These are phyloP conservation scores for Fusarium torulosum DNA, from an alignment of 2,329 filamentous ascomycete species.

Conservation along the genomic window DNA sequence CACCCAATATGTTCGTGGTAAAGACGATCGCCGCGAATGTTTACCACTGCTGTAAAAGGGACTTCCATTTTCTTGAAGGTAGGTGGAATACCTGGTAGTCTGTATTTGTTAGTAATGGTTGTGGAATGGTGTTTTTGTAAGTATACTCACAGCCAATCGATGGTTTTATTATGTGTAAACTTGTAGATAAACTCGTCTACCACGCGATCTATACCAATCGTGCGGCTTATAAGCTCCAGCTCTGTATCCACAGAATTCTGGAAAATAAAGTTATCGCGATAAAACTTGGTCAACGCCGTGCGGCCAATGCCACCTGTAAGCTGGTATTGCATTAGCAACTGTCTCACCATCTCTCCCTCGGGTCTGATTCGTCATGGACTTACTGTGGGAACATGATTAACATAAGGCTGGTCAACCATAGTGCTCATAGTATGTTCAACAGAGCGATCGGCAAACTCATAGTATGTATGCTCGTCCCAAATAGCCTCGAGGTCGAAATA, in stretches of 20 bases:
- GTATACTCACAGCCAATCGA: constrained; percentile 75
- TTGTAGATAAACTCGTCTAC: constrained; percentile 77
- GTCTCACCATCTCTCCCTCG: rapidly evolving
- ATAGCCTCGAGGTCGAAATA: constrained; percentile 80
- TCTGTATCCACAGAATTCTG: constrained; percentile 75
- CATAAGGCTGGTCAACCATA: constrained; percentile 83
- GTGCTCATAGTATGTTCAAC: constrained; percentile 83
- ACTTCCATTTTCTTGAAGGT: constrained; percentile 67
- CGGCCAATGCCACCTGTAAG: constrained; percentile 78
- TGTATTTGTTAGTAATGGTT: constrained; percentile 4
- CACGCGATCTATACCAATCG: constrained; percentile 77
- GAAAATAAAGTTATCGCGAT: constrained; percentile 80
- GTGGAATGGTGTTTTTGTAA: rapidly evolving
- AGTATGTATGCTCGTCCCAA: constrained; percentile 82
- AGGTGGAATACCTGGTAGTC: constrained; percentile 66
- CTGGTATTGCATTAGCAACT: constrained; percentile 38
- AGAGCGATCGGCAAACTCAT: constrained; percentile 76
- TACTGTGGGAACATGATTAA: constrained; percentile 80
- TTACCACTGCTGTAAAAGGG: constrained; percentile 72
- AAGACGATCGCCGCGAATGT: constrained; percentile 71
- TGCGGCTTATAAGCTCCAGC: constrained; percentile 78
- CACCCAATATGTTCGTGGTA: constrained; percentile 77
- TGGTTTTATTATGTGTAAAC: constrained; percentile 71
- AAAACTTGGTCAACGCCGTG: constrained; percentile 72
- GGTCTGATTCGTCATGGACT: constrained; percentile 39